These are phyloP conservation scores for Penicillium sp. DNA, from an alignment of 2,329 filamentous ascomycete species.

Conservation along the genomic window DNA sequence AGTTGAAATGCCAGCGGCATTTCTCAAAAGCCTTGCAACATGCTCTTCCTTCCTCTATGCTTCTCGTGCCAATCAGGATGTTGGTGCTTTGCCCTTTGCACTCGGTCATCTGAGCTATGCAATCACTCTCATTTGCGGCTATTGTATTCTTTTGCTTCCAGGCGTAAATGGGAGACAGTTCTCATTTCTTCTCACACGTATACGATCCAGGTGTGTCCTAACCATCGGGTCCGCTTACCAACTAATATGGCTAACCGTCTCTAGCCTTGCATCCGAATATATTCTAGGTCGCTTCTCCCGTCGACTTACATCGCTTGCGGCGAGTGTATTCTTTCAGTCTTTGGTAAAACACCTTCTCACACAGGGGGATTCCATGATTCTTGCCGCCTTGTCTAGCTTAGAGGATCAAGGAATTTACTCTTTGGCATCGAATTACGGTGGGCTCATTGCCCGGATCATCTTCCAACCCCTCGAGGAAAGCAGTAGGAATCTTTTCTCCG, in stretches of 20 bases:
- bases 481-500: slow-evolving; percentile 83
- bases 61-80: slow-evolving; percentile 49
- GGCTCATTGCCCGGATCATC: slow-evolving; percentile 79
- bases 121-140: slow-evolving; percentile 64
- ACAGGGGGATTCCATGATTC: slow-evolving; percentile 87
- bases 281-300: slow-evolving; percentile 63
- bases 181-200: slow-evolving; percentile 58
- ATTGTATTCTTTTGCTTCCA: slow-evolving; percentile 59
- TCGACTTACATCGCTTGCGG: slow-evolving; percentile 67
- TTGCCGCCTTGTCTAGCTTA: slow-evolving; percentile 72
- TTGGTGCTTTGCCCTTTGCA: slow-evolving; percentile 84
- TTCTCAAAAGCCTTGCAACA: slow-evolving; percentile 71
- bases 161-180: slow-evolving; percentile 61
- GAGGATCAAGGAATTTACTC: slow-evolving; percentile 87
- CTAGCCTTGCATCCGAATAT: slow-evolving; percentile 44
- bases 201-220: slow-evolving; percentile 44
- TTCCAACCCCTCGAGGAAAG: slow-evolving; percentile 96
- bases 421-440: slow-evolving; percentile 90
- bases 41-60: slow-evolving; percentile 68
- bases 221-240: too few species aligned
- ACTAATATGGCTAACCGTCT: too few species aligned
- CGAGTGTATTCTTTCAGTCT: slow-evolving; percentile 84
- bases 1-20: slow-evolving; percentile 79
- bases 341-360: slow-evolving; percentile 90
- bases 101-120: slow-evolving; percentile 80